These are phyloP conservation scores for Lentinus polychrous DNA, from an alignment of 1,284 basidiomycete species.

Conservation along the genomic window DNA sequence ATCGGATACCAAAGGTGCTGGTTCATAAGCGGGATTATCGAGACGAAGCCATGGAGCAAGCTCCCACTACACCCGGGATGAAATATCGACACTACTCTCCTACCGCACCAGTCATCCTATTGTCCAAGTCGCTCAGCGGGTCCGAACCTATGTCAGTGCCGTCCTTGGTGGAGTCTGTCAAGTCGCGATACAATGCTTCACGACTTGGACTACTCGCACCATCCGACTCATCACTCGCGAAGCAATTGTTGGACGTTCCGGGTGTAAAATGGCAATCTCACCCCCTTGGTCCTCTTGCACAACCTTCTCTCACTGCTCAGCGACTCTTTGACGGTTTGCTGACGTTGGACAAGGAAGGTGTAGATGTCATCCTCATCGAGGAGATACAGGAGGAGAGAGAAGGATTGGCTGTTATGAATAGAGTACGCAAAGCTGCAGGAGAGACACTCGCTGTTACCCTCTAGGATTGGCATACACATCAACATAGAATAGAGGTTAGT, in stretches of 20 bases:
- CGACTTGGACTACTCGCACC: constrained; percentile 69
- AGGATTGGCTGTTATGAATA: constrained; percentile 95
- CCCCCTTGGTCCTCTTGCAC: constrained; percentile 53
- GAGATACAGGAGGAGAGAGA: constrained; percentile 78
- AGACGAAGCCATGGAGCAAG: constrained; percentile 57
- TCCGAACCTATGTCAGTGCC: constrained; percentile 23
- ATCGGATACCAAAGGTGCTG: constrained; percentile 47
- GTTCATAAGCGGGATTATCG: constrained; percentile 72
- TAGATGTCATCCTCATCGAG: constrained; percentile 85
- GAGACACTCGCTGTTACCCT: constrained; percentile 27
- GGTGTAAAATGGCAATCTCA: constrained; percentile 47
- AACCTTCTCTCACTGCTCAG: constrained; percentile 70
- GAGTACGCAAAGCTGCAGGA: constrained; percentile 91
- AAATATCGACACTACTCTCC: constrained; percentile 99
- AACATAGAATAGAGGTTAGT: too few species aligned
- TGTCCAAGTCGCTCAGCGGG: constrained; percentile 45
- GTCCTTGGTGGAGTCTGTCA: constrained; percentile 37
- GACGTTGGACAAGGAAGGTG: constrained; percentile 68
- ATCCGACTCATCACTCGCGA: constrained; percentile 53
- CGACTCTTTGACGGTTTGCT: constrained; percentile 87
- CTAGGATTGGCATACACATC: constrained; percentile 32
- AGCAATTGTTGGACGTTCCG: constrained; percentile 28
- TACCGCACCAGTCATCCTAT: constrained; percentile 72
- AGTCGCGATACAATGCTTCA: constrained; percentile 18
- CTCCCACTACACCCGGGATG: constrained; percentile 98